phyloP scores from a whole-genome alignment of 2,329 filamentous ascomycete species.

The Cytospora piceicola region DNA sequence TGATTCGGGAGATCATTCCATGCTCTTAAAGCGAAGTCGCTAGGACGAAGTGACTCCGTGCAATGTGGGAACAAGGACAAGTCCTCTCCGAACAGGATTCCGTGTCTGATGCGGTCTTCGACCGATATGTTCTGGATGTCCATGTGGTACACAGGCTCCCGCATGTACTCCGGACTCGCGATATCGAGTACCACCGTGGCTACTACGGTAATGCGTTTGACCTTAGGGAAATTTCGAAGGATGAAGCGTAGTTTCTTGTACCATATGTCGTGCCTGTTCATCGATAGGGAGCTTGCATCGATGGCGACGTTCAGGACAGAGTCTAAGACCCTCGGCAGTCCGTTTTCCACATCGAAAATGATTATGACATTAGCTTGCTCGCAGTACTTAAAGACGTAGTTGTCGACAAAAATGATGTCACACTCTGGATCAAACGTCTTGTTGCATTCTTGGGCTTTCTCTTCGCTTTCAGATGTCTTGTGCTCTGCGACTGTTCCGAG shows the following conservation, averaged over 20 bases:
- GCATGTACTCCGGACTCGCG: not conserved
- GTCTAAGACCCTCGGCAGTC: not conserved
- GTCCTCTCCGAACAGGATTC: constrained; percentile 14
- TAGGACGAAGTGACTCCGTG: constrained; percentile 6
- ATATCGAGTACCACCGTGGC: constrained; percentile 14
- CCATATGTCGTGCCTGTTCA: constrained; percentile 21
- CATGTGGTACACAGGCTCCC: constrained; percentile 2
- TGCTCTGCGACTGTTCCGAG: not conserved
- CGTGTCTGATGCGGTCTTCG: constrained; percentile 17
- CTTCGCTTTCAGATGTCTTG: not conserved
- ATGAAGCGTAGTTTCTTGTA: constrained; percentile 26
- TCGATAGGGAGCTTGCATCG: constrained; percentile 18
- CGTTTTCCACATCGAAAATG: not conserved
- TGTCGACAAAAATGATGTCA: constrained; percentile 25
- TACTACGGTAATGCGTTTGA: constrained; percentile 14
- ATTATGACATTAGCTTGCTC: constrained; percentile 13
- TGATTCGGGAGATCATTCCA: constrained; percentile 16
- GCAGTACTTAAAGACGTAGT: constrained; percentile 24
- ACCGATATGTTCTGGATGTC: constrained; percentile 13
- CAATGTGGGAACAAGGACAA: not conserved
- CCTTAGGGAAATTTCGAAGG: constrained; percentile 5
- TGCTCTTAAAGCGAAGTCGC: constrained; percentile 21
- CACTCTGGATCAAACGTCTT: constrained; percentile 1
- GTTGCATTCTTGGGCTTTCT: not conserved
- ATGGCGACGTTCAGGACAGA: constrained; percentile 22